Percentiles rank a stretch among this genome's conserved stretches.
Conservation (phyloP, 345 rosid genomes). For the Eutrema yunnanense region DNA sequence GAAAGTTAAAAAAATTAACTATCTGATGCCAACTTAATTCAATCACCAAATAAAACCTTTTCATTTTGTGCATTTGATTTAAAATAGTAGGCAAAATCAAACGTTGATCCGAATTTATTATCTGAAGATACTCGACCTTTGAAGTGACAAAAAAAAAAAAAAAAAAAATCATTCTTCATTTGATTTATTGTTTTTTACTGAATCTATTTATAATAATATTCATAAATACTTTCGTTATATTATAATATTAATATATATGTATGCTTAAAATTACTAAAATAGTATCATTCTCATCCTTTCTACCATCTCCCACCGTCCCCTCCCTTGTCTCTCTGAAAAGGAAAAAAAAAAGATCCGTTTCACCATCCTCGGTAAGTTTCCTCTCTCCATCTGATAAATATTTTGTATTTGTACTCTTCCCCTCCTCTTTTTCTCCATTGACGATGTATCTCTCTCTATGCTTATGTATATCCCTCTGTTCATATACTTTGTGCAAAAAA, state of each 20-base stretch:
- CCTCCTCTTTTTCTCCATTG: constrained; percentile 28
- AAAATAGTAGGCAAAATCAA: no score
- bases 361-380: constrained; percentile 85
- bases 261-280: neutral
- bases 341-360: constrained; percentile 28
- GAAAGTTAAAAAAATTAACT: no score
- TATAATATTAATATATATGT: no score
- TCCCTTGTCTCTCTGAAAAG: constrained; percentile 23
- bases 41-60: no score
- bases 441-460: neutral
- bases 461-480: neutral
- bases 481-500: neutral
- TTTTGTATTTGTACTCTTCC: constrained; percentile 48
- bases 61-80: no score
- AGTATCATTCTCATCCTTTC: constrained; percentile 26
- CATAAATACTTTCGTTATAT: neutral
- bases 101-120: no score
- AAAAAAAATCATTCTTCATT: no score
- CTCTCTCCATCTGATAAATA: constrained; percentile 55
- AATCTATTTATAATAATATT: no score
- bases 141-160: neutral
- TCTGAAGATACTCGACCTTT: no score
- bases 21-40: no score
- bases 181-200: no score
- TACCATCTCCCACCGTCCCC: constrained; percentile 29